Conservation (phyloP, 1,284 basidiomycete species). For the Trametes sp. region DNA sequence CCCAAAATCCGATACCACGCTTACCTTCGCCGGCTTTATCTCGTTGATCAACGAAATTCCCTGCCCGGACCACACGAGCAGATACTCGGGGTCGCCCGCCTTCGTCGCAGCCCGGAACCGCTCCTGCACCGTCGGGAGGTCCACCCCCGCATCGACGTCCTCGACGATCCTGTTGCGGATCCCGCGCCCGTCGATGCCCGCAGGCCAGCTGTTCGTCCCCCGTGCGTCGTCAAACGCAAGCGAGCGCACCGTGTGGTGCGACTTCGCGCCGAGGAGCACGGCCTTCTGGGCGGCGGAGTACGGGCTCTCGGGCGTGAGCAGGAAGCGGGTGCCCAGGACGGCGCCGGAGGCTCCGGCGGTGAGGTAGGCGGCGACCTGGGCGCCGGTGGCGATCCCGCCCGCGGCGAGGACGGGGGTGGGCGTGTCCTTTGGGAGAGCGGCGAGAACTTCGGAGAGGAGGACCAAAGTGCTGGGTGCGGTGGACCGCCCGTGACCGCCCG, state of each 20-base stretch:
- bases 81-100: constrained; percentile 56
- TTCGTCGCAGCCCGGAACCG: constrained; percentile 54
- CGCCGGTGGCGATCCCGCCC: constrained; percentile 59
- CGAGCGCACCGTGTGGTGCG: constrained; percentile 62
- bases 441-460: constrained; percentile 62
- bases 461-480: constrained; percentile 64
- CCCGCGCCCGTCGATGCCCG: constrained; percentile 68
- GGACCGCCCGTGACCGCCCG: constrained; percentile 74
- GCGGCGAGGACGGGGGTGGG: constrained; percentile 66
- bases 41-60: constrained; percentile 65
- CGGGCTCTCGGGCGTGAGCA: constrained; percentile 69
- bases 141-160: constrained; percentile 62
- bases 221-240: constrained; percentile 72
- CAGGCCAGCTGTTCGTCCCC: constrained; percentile 69
- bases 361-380: constrained; percentile 69
- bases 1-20: background rate
- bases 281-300: constrained; percentile 65
- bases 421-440: constrained; percentile 47
- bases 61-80: constrained; percentile 78
- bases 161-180: constrained; percentile 66
- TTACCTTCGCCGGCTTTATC: constrained; percentile 64
- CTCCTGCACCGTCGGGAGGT: constrained; percentile 51
- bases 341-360: constrained; percentile 71
- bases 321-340: constrained; percentile 76
- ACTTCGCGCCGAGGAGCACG: constrained; percentile 59